Evolutionary conservation across 2,329 filamentous ascomycete species (phyloP), one percentile per base, ranked within the genome.

Genomic region (Acephala macrosclerotiorum): DNA sequence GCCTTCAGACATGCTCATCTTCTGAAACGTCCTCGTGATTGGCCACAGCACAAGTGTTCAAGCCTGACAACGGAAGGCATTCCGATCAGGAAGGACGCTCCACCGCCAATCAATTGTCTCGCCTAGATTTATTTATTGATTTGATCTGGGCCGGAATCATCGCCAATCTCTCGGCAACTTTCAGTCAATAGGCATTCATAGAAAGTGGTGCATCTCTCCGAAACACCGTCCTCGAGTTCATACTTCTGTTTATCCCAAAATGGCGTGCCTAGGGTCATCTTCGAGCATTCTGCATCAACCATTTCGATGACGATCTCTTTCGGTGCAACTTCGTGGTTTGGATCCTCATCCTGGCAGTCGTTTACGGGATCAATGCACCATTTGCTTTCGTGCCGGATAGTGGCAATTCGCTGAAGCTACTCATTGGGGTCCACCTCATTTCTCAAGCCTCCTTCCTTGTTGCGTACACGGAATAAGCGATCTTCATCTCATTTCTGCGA

Each of bases 71-170:
- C 20, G 8, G 18, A 35, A 42, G 20, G 18, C 26, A n/a, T 12
- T 35, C 38, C 29, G 35, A 53, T n/a, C 26, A n/a, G 12, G 59
- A 61, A 53, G 45, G 53, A 53, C 45, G 42, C 12, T 61, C 59
- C 9, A 61, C 45, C 18, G 59, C 49, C 26, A 36, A 61, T 11
- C 36, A 40, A 40, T 16, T 40, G 12, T 40, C 36, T 40, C 36
- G 36, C 36, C 36, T 40, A 12, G 36, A 40, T 40, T 16, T 40
- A 12, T 40, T 40, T 26, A 63, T 68, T 16, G 68, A 70, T 49
- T 40, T 70, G 35, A 53, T 70, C 12, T 70, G 65, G 65, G 67
- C 69, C n/a, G 68, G 68, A 22, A 69, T 69, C n/a, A 65, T 69
- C 22, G 68, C 68, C 2, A 69, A 69, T 26, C 42, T 70, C 2